Conservation (phyloP, 2,329 filamentous ascomycete species). For the Apiospora phragmitis region DNA sequence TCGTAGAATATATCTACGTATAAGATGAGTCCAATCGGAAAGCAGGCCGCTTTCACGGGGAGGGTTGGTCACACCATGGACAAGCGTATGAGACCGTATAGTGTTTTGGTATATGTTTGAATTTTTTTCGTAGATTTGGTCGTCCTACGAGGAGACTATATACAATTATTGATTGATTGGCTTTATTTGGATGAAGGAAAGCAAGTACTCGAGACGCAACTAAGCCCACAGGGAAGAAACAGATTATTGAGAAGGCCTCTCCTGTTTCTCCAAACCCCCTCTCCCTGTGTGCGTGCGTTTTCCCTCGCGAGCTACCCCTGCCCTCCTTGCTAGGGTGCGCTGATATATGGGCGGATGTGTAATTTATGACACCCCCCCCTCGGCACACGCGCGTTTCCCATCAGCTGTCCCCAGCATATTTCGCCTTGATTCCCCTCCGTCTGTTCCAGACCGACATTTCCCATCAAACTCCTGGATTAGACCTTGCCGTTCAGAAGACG, state of each 20-base stretch:
- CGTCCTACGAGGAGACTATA: constrained; percentile 7
- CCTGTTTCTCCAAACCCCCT: neutral
- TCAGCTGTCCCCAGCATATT: neutral
- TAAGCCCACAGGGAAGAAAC: neutral
- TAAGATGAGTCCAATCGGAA: neutral
- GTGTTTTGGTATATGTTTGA: neutral
- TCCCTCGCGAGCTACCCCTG: neutral
- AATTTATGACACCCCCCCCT: neutral
- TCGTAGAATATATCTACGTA: too few species aligned
- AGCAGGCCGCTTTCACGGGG: neutral
- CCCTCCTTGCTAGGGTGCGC: neutral
- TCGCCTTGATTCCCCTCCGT: neutral
- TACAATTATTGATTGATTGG: neutral
- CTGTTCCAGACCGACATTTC: neutral
- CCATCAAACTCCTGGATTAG: constrained; percentile 3
- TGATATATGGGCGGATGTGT: neutral
- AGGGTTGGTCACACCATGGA: neutral
- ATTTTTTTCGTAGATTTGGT: constrained; percentile 5
- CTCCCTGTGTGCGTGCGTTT: neutral
- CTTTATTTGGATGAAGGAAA: neutral
- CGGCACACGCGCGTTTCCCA: neutral
- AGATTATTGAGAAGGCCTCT: neutral
- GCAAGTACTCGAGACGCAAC: neutral
- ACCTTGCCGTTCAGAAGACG: neutral
- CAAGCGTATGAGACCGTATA: too few species aligned